Evolutionary conservation across 352 stramenopile species (phyloP).

Genomic region (Peronospora tabacina): DNA sequence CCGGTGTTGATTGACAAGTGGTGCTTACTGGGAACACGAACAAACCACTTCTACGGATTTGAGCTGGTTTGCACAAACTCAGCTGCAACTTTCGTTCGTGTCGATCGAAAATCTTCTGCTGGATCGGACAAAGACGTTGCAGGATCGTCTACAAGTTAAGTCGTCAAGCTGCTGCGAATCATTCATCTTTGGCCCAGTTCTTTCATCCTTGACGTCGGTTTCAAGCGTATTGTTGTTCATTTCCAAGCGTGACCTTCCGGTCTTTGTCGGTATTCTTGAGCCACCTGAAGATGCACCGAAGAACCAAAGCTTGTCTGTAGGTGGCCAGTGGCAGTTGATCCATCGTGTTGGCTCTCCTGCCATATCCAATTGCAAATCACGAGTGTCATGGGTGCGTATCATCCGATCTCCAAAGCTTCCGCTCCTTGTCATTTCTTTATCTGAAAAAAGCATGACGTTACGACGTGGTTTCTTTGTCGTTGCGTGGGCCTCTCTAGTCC

Average conservation of each 20-base stretch:
- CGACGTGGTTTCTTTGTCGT: background rate
- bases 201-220: conserved; percentile 41
- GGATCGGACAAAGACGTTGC: no score
- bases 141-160: background rate
- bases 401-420: conserved; percentile 3
- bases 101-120: background rate
- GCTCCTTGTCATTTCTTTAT: background rate
- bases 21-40: conserved; percentile 46
- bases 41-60: conserved; percentile 39
- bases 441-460: conserved; percentile 8
- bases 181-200: conserved; percentile 1
- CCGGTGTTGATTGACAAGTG: conserved; percentile 39
- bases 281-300: no score
- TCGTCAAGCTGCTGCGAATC: background rate
- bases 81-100: background rate
- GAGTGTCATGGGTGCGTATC: background rate
- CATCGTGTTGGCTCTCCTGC: conserved; percentile 1
- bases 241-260: no score
- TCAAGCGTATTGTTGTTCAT: no score
- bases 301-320: no score
- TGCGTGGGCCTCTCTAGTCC: conserved; percentile 1
- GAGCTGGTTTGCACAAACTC: conserved; percentile 9
- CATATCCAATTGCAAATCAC: conserved; percentile 23
- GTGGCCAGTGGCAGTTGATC: no score
- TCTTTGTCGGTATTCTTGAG: no score